Evolutionary conservation across 129 eudicot genomes (phyloP), one percentile per base, ranked within the genome.

Genomic region (Pulicaria dysenterica): DNA sequence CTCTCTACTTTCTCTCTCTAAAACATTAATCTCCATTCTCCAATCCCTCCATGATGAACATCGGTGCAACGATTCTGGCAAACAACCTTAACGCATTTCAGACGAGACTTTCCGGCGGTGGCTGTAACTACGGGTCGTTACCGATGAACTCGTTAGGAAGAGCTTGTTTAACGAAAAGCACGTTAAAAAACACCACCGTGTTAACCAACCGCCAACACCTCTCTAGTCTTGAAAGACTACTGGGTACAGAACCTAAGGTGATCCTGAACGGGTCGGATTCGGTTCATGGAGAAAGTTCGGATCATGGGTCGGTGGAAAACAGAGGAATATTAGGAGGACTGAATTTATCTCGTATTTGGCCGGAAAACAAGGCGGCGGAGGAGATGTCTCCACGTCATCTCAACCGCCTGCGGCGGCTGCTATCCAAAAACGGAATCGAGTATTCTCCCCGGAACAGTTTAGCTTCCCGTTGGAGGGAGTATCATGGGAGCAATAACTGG

Each of bases 401-500:
- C 6, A 86, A 86, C 77, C 84, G 86, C 10, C 79, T 94, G 15
- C 86, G 74, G 40, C 80, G 92, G 45, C 54, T 89, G 44, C 50
- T 94, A 0, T 90, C 91, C 0, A 81, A 75, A 66, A 63, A 46
- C 66, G 76, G 76, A 12, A 50, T 78, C n/a, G 93, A 94, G 72
- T 84, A 87, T 46, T 94, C 97, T 24, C 98, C 98, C 0, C 73
- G 98, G 70, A 90, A 90, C 45, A 81, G 48, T 50, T 80, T 94
- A 14, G 96, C 92, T 46, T 69, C 81, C 56, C 70, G 89, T 77
- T 94, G 98, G 98, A 69, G 82, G 54, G 92, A 94, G 83, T 94
- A 94, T 67, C 98, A 94, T 70, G 98, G 98, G n/a, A 57, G 86
- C 62, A 75, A 86, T 68, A 87, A 94, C 46, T 94, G 98, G 98